Evolutionary conservation across 345 rosid species (phyloP).

Genomic region (Sisymbrium altissimum): DNA sequence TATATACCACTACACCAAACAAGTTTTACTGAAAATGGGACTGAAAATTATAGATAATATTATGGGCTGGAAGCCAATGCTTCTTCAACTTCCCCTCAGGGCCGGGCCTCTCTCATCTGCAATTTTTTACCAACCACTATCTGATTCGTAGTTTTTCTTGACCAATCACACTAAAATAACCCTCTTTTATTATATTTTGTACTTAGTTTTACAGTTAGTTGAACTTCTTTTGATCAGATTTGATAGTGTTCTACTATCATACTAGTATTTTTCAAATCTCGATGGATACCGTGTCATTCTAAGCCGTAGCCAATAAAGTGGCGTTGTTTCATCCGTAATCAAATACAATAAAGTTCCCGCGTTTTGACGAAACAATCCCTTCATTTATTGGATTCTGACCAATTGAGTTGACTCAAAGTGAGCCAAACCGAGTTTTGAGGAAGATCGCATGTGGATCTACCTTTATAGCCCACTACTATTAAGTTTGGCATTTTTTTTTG

Average conservation of each 20-base stretch:
- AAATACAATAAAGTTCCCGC: not conserved
- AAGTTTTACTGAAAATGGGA: too few species aligned
- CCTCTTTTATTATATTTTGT: too few species aligned
- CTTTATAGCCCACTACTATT: not conserved
- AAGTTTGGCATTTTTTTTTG: not conserved
- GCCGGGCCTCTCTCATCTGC: too few species aligned
- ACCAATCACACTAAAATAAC: too few species aligned
- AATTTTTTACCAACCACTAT: too few species aligned
- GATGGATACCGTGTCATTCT: not conserved
- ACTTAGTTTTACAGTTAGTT: too few species aligned
- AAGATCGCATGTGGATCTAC: not conserved
- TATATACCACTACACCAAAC: too few species aligned
- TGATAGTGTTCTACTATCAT: not conserved
- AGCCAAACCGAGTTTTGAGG: slow-evolving; percentile 6
- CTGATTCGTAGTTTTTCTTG: too few species aligned
- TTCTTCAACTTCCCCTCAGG: too few species aligned
- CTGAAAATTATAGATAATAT: too few species aligned
- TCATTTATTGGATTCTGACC: not conserved
- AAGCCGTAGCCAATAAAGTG: not conserved
- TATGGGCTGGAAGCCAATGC: too few species aligned
- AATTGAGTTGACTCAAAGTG: not conserved
- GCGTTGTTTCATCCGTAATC: not conserved
- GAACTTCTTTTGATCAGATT: too few species aligned
- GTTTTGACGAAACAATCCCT: not conserved
- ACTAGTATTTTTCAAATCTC: not conserved